A percentile compares a stretch with the other conserved stretches of the same genome.
phyloP scores from a whole-genome alignment of 805 yeast species.

The Vanderwaltozyma tropicalis region DNA sequence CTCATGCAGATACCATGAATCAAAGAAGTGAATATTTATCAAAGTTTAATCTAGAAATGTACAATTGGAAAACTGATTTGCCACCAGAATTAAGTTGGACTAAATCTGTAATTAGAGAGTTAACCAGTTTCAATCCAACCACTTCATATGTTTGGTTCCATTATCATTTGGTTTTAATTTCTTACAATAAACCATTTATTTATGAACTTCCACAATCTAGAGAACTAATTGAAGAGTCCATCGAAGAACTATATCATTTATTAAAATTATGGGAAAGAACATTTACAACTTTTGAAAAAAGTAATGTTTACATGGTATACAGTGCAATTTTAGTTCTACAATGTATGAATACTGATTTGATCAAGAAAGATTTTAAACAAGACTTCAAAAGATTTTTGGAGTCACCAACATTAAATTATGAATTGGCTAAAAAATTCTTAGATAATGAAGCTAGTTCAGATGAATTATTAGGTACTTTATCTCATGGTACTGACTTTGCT shows the following conservation, averaged over 20 bases:
- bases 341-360: constrained; percentile 18
- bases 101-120: constrained; percentile 25
- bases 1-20: constrained; percentile 20
- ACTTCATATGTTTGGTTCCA: constrained; percentile 39
- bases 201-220: constrained; percentile 14
- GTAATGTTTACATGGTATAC: constrained; percentile 22
- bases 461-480: constrained; percentile 20
- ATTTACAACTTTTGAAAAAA: constrained; percentile 14
- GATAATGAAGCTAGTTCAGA: constrained; percentile 16
- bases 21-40: constrained; percentile 28
- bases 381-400: constrained; percentile 15
- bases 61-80: constrained; percentile 37
- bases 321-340: constrained; percentile 21
- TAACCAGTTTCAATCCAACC: constrained; percentile 38
- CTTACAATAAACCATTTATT: constrained; percentile 48
- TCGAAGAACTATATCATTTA: constrained; percentile 16
- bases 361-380: constrained; percentile 8
- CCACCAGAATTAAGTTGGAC: constrained; percentile 40
- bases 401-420: constrained; percentile 18
- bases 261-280: constrained; percentile 13
- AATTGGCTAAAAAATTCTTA: constrained; percentile 20
- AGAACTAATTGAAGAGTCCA: constrained; percentile 15
- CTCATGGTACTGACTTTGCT: constrained; percentile 23
- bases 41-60: constrained; percentile 37
- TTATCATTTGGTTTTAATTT: constrained; percentile 44